A percentile compares a stretch with the other conserved stretches of the same genome.
Evolutionary conservation across 768 basidiomycete genomes (phyloP).

Genomic region (Sistotremastrum suecicum): DNA sequence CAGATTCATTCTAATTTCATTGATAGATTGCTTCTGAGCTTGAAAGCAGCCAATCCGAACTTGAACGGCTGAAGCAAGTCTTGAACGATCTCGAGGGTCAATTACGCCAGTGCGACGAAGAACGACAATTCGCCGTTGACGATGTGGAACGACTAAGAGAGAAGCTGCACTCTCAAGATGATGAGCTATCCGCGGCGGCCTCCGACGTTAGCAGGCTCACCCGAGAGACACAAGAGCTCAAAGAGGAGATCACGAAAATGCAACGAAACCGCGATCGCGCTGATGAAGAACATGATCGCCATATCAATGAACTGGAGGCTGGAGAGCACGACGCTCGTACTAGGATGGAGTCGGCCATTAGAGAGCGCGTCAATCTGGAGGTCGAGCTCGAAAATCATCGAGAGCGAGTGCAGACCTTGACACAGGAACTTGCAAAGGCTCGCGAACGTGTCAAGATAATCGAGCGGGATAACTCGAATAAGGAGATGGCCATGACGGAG

Average conservation of each 20-base stretch:
- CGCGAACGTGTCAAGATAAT: conserved; percentile 52
- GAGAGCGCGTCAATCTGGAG: conserved; percentile 42
- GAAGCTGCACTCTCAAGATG: conserved; percentile 40
- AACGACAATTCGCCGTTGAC: conserved; percentile 41
- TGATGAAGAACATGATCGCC: conserved; percentile 31
- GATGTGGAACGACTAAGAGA: conserved; percentile 40
- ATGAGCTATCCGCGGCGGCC: conserved; percentile 35
- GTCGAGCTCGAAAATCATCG: conserved; percentile 32
- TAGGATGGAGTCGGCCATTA: conserved; percentile 34
- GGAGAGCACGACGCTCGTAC: conserved; percentile 18
- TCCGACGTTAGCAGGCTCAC: conserved; percentile 34
- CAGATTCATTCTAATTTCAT: neutral
- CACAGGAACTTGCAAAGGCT: conserved; percentile 45
- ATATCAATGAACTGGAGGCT: conserved; percentile 10
- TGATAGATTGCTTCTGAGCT: neutral
- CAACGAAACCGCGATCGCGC: conserved; percentile 40
- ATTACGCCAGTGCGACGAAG: conserved; percentile 36
- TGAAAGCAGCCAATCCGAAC: conserved; percentile 15
- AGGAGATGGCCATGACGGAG: conserved; percentile 68
- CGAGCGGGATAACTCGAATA: conserved; percentile 71
- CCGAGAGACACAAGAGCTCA: conserved; percentile 36
- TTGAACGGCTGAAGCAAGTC: conserved; percentile 28
- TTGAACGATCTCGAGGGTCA: conserved; percentile 42
- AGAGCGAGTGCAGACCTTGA: conserved; percentile 34
- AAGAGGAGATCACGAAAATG: conserved; percentile 38